Evolutionary conservation across 768 basidiomycete species (phyloP).

Genomic region (Tulasnella sp.): DNA sequence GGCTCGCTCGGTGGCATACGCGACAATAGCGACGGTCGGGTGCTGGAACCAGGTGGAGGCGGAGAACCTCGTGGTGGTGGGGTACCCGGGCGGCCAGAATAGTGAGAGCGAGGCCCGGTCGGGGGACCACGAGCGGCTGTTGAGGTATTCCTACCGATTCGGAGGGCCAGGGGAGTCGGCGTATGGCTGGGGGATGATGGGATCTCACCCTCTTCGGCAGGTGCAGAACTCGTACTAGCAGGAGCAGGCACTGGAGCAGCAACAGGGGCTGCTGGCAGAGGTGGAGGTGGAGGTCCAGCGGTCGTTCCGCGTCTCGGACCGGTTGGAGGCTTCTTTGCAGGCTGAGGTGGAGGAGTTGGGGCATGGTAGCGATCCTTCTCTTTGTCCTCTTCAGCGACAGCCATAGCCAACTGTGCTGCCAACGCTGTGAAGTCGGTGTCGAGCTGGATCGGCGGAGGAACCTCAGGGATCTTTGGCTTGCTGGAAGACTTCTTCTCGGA

Average conservation of each 20-base stretch:
- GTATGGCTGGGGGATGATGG: constrained; percentile 10
- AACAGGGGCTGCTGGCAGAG: neutral
- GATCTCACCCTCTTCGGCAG: constrained; percentile 18
- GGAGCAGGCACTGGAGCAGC: neutral
- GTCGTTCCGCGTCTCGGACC: neutral
- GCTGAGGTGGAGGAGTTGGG: neutral
- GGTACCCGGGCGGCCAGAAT: neutral
- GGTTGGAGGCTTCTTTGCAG: constrained; percentile 12
- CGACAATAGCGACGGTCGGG: neutral
- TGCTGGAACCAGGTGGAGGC: neutral
- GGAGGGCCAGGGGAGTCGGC: neutral
- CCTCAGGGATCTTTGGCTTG: neutral
- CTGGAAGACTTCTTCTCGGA: neutral
- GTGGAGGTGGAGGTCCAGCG: neutral
- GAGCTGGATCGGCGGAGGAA: neutral
- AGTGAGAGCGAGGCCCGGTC: neutral
- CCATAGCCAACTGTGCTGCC: neutral
- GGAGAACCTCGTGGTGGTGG: neutral
- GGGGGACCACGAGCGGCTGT: neutral
- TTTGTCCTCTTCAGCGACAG: neutral
- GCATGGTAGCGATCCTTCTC: constrained; percentile 12
- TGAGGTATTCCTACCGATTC: constrained; percentile 4
- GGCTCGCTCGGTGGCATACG: constrained; percentile 11
- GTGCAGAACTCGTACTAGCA: neutral
- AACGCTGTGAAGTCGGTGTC: neutral